A percentile compares a stretch with the other conserved stretches of the same genome.
These are phyloP conservation scores for Retiboletus fuscus DNA, from an alignment of 1,284 basidiomycete species.

Conservation along the genomic window DNA sequence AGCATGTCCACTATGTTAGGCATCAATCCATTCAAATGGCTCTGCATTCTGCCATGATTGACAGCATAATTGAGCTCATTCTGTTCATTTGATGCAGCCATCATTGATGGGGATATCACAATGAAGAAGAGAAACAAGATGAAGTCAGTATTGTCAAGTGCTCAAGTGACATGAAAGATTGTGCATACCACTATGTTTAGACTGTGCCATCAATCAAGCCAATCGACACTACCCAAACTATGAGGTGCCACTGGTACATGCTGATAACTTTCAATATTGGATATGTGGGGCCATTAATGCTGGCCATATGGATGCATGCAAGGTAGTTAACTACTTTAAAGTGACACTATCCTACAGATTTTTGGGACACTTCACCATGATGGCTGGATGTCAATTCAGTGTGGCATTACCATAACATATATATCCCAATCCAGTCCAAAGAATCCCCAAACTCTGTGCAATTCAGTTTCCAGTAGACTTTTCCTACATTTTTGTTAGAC, in stretches of 20 bases:
- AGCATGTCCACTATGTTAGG: conserved; percentile 64
- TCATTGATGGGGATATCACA: conserved; percentile 16
- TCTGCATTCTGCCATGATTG: conserved; percentile 57
- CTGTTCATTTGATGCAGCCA: conserved; percentile 54
- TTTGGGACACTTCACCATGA: too few species aligned
- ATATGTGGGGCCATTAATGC: conserved; percentile 60
- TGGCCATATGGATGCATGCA: conserved; percentile 59
- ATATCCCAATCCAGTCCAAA: too few species aligned
- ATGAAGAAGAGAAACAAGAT: conserved; percentile 25
- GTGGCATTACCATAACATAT: too few species aligned
- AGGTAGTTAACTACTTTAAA: conserved; percentile 83
- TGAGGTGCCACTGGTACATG: conserved; percentile 55
- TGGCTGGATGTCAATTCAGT: too few species aligned
- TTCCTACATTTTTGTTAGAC: too few species aligned
- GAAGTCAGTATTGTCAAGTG: conserved; percentile 32
- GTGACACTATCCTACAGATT: too few species aligned
- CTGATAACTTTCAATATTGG: conserved; percentile 53
- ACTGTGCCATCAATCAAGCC: conserved; percentile 77
- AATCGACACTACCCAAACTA: conserved; percentile 76
- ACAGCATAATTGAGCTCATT: conserved; percentile 73
- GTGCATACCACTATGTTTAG: conserved; percentile 68
- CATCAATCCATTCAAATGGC: conserved; percentile 57
- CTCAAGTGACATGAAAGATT: conserved; percentile 33
- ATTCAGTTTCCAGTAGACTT: too few species aligned
- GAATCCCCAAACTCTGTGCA: too few species aligned